Evolutionary conservation across 1,284 basidiomycete genomes (phyloP).

Genomic region (Ceratobasidium sp.): DNA sequence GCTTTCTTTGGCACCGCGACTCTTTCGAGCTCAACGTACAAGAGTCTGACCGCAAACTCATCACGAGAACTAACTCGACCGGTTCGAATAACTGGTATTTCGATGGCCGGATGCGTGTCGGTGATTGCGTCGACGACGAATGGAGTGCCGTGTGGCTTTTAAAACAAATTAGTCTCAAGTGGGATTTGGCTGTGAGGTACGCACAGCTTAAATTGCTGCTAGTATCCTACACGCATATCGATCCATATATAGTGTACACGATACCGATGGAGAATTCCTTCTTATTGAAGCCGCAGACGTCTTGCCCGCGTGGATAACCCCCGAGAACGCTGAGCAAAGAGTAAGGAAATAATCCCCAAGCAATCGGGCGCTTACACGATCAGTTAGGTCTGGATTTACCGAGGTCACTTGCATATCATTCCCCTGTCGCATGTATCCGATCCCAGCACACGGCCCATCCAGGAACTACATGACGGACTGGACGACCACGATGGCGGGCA

Average conservation of each 20-base stretch:
- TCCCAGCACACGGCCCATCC: constrained; percentile 53
- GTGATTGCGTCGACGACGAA: constrained; percentile 94
- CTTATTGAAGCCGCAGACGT: constrained; percentile 95
- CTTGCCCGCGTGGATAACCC: constrained; percentile 90
- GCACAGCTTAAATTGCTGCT: constrained; percentile 47
- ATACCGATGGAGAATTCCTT: constrained; percentile 95
- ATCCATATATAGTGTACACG: constrained; percentile 64
- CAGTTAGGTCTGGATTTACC: constrained; percentile 86
- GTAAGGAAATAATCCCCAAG: constrained; percentile 60
- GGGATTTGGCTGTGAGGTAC: constrained; percentile 79
- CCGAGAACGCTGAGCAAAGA: constrained; percentile 88
- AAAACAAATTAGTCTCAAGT: constrained; percentile 72
- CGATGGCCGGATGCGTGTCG: constrained; percentile 83
- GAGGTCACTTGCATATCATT: constrained; percentile 82
- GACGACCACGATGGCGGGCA: constrained; percentile 50
- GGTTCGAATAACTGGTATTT: constrained; percentile 60
- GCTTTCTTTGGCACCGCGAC: constrained; percentile 89
- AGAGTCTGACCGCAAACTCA: constrained; percentile 46
- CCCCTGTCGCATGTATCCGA: constrained; percentile 77
- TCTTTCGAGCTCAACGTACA: constrained; percentile 79
- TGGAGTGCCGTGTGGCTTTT: constrained; percentile 93
- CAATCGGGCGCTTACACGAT: constrained; percentile 42
- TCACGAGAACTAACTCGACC: constrained; percentile 41
- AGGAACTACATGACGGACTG: constrained; percentile 47
- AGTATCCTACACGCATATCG: constrained; percentile 34